Evolutionary conservation across 2,329 filamentous ascomycete species (phyloP).

Genomic region (Paradendryphiella salina): DNA sequence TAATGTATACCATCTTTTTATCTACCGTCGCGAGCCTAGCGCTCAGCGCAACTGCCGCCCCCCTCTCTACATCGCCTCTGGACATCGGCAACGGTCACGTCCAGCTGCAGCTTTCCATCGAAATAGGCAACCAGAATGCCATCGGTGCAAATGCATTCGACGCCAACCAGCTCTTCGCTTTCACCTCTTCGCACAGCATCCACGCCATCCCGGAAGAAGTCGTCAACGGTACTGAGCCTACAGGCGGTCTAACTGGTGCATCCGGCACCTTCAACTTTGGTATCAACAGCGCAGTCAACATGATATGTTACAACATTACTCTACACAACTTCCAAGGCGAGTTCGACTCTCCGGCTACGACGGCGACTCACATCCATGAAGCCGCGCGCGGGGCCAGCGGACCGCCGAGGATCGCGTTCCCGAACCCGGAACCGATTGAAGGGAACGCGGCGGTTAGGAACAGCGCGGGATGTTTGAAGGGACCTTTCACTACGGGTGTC

Average conservation of each 20-base stretch:
- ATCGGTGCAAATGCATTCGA: conserved; percentile 8
- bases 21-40: conserved; percentile 15
- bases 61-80: conserved; percentile 8
- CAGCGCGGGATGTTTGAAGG: conserved; percentile 32
- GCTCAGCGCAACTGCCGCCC: conserved; percentile 17
- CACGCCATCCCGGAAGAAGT: conserved; percentile 56
- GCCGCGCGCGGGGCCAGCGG: conserved; percentile 52
- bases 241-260: conserved; percentile 52
- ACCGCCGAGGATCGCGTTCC: conserved; percentile 52
- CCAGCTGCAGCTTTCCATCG: conserved; percentile 24
- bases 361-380: conserved; percentile 62
- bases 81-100: conserved; percentile 21
- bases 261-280: conserved; percentile 57
- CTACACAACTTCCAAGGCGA: conserved; percentile 56
- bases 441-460: conserved; percentile 19
- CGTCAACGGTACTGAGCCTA: conserved; percentile 51
- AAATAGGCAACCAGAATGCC: conserved; percentile 16
- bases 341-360: conserved; percentile 57
- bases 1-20: conserved; percentile 25
- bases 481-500: conserved; percentile 33
- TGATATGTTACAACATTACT: conserved; percentile 57
- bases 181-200: conserved; percentile 56
- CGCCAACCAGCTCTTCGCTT: conserved; percentile 38
- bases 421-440: conserved; percentile 26
- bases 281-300: conserved; percentile 53